Conservation (phyloP, 2,329 filamentous ascomycete species). For the Sarocladium oryzae region DNA sequence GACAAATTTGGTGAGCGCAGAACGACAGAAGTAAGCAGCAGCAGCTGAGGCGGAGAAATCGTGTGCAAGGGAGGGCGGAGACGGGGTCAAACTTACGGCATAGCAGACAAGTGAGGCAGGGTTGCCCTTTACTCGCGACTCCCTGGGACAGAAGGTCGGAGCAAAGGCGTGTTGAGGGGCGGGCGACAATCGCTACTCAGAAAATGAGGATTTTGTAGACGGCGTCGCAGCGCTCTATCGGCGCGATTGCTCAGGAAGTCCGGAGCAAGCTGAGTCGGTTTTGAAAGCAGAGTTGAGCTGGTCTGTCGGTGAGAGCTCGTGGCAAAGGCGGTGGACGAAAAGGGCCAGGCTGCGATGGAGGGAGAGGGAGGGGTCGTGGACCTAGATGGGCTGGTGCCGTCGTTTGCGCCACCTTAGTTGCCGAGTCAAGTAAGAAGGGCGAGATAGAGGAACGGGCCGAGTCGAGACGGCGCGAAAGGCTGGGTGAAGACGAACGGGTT, state of each 20-base stretch:
- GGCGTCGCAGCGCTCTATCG: background rate
- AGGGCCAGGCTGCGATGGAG: conserved; percentile 7
- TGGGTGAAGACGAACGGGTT: background rate
- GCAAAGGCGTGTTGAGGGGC: conserved; percentile 27
- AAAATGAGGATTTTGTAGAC: background rate
- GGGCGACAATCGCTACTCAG: conserved; percentile 2
- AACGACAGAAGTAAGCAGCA: background rate
- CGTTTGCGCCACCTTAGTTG: background rate
- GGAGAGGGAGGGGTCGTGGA: conserved; percentile 11
- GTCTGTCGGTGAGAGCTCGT: background rate
- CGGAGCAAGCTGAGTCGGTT: background rate
- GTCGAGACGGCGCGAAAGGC: conserved; percentile 4
- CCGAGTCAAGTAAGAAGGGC: conserved; percentile 1
- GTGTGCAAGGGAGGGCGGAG: conserved; percentile 11
- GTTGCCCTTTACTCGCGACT: conserved; percentile 36
- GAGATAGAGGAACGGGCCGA: conserved; percentile 2
- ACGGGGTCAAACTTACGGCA: conserved; percentile 35
- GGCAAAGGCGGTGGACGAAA: background rate
- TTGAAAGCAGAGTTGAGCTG: background rate
- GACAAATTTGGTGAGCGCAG: background rate
- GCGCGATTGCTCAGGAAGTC: background rate
- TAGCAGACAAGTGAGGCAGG: conserved; percentile 28
- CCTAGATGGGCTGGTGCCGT: conserved; percentile 13
- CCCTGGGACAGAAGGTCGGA: conserved; percentile 39
- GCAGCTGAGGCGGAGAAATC: background rate